A percentile compares a stretch with the other conserved stretches of the same genome.
Evolutionary conservation across 23 red algal species (phyloP).

Genomic region (Gracilariopsis chorda): DNA sequence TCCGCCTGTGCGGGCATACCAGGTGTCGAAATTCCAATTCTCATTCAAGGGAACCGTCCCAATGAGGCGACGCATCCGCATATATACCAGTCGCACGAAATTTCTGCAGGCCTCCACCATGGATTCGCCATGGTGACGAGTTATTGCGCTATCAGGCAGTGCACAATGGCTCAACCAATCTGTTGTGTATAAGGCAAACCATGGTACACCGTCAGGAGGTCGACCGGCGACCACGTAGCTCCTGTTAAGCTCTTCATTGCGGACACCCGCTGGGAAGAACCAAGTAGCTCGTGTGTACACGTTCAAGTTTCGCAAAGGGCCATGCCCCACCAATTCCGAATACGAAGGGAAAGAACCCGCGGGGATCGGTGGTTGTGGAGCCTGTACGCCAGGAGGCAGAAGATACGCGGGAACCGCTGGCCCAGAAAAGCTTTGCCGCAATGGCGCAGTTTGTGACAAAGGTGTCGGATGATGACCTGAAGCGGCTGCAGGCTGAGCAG

Average conservation of each 20-base stretch:
- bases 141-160: not conserved
- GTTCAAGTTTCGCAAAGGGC: not conserved
- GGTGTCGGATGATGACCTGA: not conserved
- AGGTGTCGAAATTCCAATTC: conserved; percentile 4
- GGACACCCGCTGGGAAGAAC: not conserved
- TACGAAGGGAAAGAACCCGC: not conserved
- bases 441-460: not conserved
- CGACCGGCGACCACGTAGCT: not conserved
- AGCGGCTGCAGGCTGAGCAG: not conserved
- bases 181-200: not conserved
- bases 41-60: not conserved
- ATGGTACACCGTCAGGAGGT: not conserved
- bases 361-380: not conserved
- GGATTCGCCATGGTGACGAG: not conserved
- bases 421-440: not conserved
- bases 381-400: not conserved
- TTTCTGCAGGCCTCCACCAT: not conserved
- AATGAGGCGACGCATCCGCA: not conserved
- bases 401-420: not conserved
- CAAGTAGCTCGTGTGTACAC: not conserved
- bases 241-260: not conserved
- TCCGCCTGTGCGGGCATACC: not conserved
- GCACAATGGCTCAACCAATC: conserved; percentile 4
- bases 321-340: not conserved
- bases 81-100: not conserved